These are phyloP conservation scores for Phaffia tasmanica DNA, from an alignment of 768 basidiomycete species.

Conservation along the genomic window DNA sequence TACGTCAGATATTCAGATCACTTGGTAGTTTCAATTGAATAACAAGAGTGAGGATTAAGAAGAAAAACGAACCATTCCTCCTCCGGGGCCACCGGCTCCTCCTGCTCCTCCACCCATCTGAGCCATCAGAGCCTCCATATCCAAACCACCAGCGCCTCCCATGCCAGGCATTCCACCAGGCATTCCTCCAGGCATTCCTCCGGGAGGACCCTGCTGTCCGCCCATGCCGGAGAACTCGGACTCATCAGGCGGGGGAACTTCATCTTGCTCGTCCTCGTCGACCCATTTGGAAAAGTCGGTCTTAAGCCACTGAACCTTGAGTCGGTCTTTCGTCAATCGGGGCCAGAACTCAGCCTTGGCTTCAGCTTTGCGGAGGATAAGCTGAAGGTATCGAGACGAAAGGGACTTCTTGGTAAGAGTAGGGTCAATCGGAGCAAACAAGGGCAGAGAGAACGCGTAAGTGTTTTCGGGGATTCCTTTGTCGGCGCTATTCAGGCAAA, in stretches of 20 bases:
- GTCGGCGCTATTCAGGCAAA: slow-evolving; percentile 32
- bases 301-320: slow-evolving; percentile 70
- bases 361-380: slow-evolving; percentile 72
- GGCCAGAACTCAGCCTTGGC: slow-evolving; percentile 74
- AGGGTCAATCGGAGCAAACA: slow-evolving; percentile 44
- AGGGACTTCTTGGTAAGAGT: slow-evolving; percentile 47
- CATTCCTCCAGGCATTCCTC: background rate
- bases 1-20: background rate
- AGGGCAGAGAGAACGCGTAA: slow-evolving; percentile 63
- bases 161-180: slow-evolving; percentile 18
- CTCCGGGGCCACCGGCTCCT: slow-evolving; percentile 22
- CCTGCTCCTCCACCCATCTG: slow-evolving; percentile 29
- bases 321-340: slow-evolving; percentile 77
- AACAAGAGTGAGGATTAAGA: background rate
- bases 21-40: background rate
- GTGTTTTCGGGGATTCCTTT: slow-evolving; percentile 47
- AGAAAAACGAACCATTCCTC: slow-evolving; percentile 23
- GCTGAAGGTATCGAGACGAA: slow-evolving; percentile 54
- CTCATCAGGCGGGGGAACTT: slow-evolving; percentile 37
- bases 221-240: slow-evolving; percentile 29
- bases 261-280: slow-evolving; percentile 93
- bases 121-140: slow-evolving; percentile 24
- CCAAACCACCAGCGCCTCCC: slow-evolving; percentile 33
- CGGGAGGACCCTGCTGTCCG: slow-evolving; percentile 27
- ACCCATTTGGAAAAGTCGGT: slow-evolving; percentile 94